Conservation (phyloP, 2,329 filamentous ascomycete genomes). For the Akanthomyces dipterigenus region DNA sequence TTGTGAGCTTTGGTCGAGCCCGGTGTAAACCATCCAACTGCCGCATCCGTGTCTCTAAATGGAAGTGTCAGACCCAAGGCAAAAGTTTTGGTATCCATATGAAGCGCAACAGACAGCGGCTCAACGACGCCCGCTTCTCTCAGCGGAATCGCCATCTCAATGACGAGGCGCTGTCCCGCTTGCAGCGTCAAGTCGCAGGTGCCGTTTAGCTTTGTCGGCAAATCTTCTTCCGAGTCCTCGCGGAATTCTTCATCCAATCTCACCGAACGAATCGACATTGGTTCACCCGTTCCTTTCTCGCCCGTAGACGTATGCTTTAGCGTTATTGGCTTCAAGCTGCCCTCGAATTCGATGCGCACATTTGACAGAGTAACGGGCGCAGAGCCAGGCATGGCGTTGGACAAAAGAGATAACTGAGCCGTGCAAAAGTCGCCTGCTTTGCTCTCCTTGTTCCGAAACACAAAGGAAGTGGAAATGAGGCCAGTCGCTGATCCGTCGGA, state of each 20-base stretch:
- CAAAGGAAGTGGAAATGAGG: conserved; percentile 48
- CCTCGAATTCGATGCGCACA: conserved; percentile 49
- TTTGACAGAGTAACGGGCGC: conserved; percentile 44
- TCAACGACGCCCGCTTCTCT: conserved; percentile 75
- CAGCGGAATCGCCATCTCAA: conserved; percentile 65
- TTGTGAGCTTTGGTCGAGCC: conserved; percentile 38
- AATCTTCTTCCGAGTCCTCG: conserved; percentile 21
- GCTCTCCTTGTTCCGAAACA: conserved; percentile 51
- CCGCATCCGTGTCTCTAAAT: conserved; percentile 36
- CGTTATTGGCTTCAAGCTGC: conserved; percentile 48
- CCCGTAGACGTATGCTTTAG: conserved; percentile 36
- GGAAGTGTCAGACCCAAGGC: conserved; percentile 59
- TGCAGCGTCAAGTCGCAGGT: conserved; percentile 56
- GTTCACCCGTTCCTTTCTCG: conserved; percentile 13
- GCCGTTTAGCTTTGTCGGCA: conserved; percentile 42
- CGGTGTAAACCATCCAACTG: conserved; percentile 45
- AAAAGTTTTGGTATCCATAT: conserved; percentile 59
- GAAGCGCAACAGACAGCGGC: conserved; percentile 56
- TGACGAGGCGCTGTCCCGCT: conserved; percentile 62
- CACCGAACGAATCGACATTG: conserved; percentile 21
- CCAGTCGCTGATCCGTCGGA: conserved; percentile 45
- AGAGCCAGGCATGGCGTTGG: conserved; percentile 47
- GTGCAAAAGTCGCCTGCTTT: conserved; percentile 54
- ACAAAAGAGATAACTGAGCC: conserved; percentile 53
- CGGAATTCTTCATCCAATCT: conserved; percentile 25